Evolutionary conservation across 306 rosid species (phyloP), one percentile per base, ranked within the genome.

Genomic region (Delonix regia): DNA sequence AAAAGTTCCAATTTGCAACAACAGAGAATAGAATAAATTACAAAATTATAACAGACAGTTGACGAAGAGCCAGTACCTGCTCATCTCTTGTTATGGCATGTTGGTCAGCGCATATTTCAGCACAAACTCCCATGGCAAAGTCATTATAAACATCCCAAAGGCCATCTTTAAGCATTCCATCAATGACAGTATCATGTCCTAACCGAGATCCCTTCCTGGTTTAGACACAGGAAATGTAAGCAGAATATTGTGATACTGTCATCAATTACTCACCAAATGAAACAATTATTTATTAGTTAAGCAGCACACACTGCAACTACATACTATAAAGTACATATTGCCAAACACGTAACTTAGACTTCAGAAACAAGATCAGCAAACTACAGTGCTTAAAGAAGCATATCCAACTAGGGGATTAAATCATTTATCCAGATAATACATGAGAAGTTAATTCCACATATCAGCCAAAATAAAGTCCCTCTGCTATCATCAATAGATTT

Each of bases 101-200:
- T 53, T 80, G 83, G 34, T 88, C 89, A 75, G 99, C 98, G 78
- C 99, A 95, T 41, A 95, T 41, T 84, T 95, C 99, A 11, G 83
- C 99, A 84, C 99, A 95, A 78, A 80, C 86, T 82, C 98, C 98
- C 99, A 95, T 95, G 41, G 91, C 90, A 74, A 91, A 78, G 87
- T 89, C 92, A 78, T 95, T 95, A 75, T 95, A 95, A 78, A 87
- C 99, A 88, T 95, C 99, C 99, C 99, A 95, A 56, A 95, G 90
- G 65, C 99, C 98, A 83, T 95, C 99, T 81, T 95, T 95, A 33
- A 95, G 72, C 99, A 92, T 95, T 49, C 98, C 99, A 73, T 95
- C 98, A 4, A 95, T 80, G 74, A 95, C 59, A 34, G 87, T 85
- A 84, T 92, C 98, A 82, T 95, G 89, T 86, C 99, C 99, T 62